Evolutionary conservation across 169 alveolate genomes (phyloP).

Genomic region (Cryptosporidium meleagridis): DNA sequence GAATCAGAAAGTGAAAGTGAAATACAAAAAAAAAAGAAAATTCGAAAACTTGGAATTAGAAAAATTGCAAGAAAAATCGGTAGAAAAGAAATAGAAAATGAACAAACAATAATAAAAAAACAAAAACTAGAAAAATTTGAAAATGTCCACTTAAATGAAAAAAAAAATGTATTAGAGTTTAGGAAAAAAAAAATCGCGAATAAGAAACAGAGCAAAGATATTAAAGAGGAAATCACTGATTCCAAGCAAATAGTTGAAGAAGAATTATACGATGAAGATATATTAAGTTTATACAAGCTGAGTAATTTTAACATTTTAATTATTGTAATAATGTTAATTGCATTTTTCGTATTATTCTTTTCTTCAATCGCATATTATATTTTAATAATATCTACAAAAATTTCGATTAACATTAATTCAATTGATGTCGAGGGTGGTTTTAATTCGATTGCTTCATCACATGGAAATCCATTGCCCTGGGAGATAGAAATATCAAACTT

Average conservation of each 20-base stretch:
- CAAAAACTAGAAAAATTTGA: background rate
- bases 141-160: conserved; percentile 8
- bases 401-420: conserved; percentile 24
- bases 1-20: conserved; percentile 44
- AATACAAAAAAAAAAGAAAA: background rate
- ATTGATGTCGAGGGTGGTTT: conserved; percentile 68
- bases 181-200: background rate
- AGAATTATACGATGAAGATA: conserved; percentile 57
- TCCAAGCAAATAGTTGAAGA: background rate
- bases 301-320: conserved; percentile 16
- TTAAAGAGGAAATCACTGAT: conserved; percentile 13
- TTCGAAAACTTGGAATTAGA: conserved; percentile 10
- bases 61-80: conserved; percentile 13
- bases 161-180: conserved; percentile 28
- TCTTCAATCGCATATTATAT: conserved; percentile 25
- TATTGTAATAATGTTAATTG: conserved; percentile 10
- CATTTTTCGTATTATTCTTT: conserved; percentile 29
- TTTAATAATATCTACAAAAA: conserved; percentile 8
- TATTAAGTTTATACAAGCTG: conserved; percentile 29
- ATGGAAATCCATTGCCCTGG: conserved; percentile 51
- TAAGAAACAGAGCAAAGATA: background rate
- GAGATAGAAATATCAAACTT: background rate
- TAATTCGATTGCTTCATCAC: conserved; percentile 50
- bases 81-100: conserved; percentile 29
- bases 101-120: background rate